Evolutionary conservation across 169 alveolate genomes (phyloP).

Genomic region (Eimeria maxima): DNA sequence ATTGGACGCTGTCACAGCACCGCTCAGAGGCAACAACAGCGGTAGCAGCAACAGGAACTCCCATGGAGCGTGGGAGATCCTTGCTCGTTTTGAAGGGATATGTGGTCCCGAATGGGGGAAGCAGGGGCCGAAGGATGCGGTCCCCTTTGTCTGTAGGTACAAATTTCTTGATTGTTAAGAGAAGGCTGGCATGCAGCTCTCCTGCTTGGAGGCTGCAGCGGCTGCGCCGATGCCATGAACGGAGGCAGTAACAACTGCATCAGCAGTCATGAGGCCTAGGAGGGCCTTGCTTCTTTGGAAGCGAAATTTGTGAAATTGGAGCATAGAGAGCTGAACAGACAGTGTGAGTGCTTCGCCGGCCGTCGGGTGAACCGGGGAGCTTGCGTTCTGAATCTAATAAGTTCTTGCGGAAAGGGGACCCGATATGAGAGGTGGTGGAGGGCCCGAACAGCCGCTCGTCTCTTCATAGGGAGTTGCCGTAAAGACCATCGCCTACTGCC

Average conservation of each 20-base stretch:
- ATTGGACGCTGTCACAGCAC: not conserved
- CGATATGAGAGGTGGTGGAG: not conserved
- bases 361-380: not conserved
- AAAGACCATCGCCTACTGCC: not conserved
- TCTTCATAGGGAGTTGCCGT: not conserved
- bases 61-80: not conserved
- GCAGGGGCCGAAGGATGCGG: no score
- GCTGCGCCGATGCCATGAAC: no score
- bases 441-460: not conserved
- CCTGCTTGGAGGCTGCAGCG: no score
- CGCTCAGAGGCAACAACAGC: not conserved
- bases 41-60: not conserved
- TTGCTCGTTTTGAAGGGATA: no score
- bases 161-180: no score
- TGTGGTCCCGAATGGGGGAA: no score
- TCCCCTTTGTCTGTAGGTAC: no score
- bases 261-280: not conserved
- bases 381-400: not conserved
- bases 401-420: not conserved
- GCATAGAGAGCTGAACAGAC: not conserved
- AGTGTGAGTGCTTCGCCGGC: not conserved
- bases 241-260: not conserved
- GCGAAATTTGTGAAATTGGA: constrained; percentile 13
- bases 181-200: no score
- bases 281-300: constrained; percentile 19